These are phyloP conservation scores for Silene conica DNA, from an alignment of 148 eudicot species.

Conservation along the genomic window DNA sequence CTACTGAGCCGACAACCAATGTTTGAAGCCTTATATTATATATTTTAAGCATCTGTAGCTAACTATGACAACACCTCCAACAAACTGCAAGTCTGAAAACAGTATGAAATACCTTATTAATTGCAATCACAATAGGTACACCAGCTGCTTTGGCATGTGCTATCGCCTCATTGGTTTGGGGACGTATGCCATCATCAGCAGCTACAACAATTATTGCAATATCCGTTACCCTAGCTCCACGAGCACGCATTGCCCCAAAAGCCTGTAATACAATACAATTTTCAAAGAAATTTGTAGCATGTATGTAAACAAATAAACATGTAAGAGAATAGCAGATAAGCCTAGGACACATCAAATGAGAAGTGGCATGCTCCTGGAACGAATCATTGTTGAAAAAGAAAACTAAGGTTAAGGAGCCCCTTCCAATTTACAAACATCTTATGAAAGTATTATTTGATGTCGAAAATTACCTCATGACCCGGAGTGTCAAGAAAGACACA, in stretches of 20 bases:
- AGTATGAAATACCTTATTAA: conserved; percentile 69
- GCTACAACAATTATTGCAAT: conserved; percentile 95
- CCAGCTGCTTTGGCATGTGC: conserved; percentile 99
- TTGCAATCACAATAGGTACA: conserved; percentile 88
- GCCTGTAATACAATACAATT: conserved; percentile 45
- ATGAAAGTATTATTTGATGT: neutral
- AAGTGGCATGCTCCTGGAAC: neutral
- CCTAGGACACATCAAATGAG: neutral
- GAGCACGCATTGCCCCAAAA: conserved; percentile 99
- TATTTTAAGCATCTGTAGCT: neutral
- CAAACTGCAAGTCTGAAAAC: neutral
- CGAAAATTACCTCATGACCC: conserved; percentile 71
- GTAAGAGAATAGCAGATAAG: neutral
- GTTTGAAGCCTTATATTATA: neutral
- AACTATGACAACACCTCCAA: neutral
- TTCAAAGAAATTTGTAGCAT: conserved; percentile 15
- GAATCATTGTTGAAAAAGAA: neutral
- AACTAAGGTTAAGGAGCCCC: neutral
- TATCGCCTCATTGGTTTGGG: conserved; percentile 93
- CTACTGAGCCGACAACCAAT: conserved; percentile 4
- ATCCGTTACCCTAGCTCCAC: conserved; percentile 97
- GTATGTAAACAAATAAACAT: conserved; percentile 9
- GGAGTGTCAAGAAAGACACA: conserved; percentile 99
- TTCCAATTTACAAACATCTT: conserved; percentile 11
- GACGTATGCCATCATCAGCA: conserved; percentile 97